A percentile compares a stretch with the other conserved stretches of the same genome.
Conservation (phyloP, 2,329 filamentous ascomycete species). For the Ascochyta fabae region DNA sequence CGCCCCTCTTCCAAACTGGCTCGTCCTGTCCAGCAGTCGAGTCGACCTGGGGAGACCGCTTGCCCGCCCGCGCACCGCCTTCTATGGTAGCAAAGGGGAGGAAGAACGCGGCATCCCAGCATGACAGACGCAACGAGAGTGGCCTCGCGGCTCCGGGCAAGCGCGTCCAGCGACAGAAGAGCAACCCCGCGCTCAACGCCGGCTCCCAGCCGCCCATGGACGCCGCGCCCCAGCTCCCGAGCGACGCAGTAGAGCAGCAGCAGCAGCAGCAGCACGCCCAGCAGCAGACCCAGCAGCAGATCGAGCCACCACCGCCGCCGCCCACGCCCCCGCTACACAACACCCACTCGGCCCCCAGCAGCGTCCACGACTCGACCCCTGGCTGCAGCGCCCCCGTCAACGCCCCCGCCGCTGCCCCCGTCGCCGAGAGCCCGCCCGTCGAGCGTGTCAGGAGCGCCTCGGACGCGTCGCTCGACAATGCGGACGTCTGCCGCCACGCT, state of each 20-base stretch:
- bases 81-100: conserved; percentile 59
- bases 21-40: conserved; percentile 53
- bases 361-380: conserved; percentile 12
- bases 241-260: conserved; percentile 14
- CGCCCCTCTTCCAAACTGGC: conserved; percentile 52
- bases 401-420: conserved; percentile 10
- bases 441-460: conserved; percentile 51
- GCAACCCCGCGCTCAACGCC: conserved; percentile 54
- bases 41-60: conserved; percentile 47
- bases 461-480: conserved; percentile 52
- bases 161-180: conserved; percentile 62
- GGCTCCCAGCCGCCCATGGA: conserved; percentile 49
- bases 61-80: conserved; percentile 37
- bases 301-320: neutral
- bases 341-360: conserved; percentile 9
- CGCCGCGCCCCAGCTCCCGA: conserved; percentile 40
- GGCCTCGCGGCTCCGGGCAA: conserved; percentile 80
- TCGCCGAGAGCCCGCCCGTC: conserved; percentile 16
- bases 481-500: conserved; percentile 41
- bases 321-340: conserved; percentile 32
- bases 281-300: neutral
- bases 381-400: conserved; percentile 7
- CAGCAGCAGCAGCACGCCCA: conserved; percentile 10
- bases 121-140: conserved; percentile 77
- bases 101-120: conserved; percentile 54